These are phyloP conservation scores for Gymnopus androsaceus DNA, from an alignment of 1,284 basidiomycete species.

Conservation along the genomic window DNA sequence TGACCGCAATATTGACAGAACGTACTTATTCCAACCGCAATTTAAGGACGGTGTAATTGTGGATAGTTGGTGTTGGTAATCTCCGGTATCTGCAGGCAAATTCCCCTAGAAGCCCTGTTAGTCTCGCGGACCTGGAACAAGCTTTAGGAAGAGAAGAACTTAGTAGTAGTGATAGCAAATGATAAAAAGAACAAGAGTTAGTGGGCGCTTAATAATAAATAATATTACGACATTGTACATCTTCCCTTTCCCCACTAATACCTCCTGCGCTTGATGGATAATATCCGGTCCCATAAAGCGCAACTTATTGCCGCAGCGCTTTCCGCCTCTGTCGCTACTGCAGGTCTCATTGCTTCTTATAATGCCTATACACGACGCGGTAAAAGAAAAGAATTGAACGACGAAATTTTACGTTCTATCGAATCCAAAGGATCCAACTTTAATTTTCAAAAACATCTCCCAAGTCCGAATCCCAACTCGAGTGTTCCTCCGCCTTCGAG, in stretches of 20 bases:
- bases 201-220: no score
- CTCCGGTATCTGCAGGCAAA: no score
- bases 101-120: no score
- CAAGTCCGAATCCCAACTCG: conserved; percentile 15
- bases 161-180: no score
- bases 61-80: no score
- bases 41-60: no score
- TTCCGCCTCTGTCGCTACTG: conserved; percentile 63
- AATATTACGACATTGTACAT: no score
- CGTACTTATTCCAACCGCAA: no score
- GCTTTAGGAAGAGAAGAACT: no score
- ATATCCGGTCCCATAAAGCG: conserved; percentile 42
- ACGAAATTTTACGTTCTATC: conserved; percentile 58
- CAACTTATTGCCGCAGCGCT: conserved; percentile 66
- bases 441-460: conserved; percentile 24
- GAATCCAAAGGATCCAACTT: conserved; percentile 27
- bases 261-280: conserved; percentile 10
- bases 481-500: conserved; percentile 13
- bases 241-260: neutral
- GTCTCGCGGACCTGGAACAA: no score
- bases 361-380: conserved; percentile 47
- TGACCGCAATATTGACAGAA: no score
- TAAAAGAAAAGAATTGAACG: conserved; percentile 55
- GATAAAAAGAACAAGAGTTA: no score
- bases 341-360: conserved; percentile 57